Percentiles rank a stretch among this genome's conserved stretches.
Conservation (phyloP, 352 stramenopile species). For the Pythium phragmiticola region DNA sequence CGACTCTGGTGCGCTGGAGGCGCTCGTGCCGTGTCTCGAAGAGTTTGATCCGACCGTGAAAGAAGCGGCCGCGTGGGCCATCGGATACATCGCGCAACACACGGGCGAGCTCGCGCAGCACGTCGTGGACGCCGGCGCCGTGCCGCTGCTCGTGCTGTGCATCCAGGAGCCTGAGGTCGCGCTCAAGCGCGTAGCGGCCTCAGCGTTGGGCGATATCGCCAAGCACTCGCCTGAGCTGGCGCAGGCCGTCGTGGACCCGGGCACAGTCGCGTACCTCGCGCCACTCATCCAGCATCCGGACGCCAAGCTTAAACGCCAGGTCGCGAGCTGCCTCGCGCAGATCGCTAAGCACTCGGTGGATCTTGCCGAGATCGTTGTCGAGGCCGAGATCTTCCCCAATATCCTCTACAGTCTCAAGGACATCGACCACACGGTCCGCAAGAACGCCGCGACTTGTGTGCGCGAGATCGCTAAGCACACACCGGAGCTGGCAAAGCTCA, state of each 20-base stretch:
- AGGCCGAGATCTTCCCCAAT: constrained; percentile 96
- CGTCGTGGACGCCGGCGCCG: constrained; percentile 91
- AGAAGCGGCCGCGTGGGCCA: constrained; percentile 93
- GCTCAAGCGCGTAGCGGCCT: constrained; percentile 93
- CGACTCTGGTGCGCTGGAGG: constrained; percentile 90
- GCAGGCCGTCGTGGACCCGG: constrained; percentile 92
- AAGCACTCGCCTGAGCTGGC: constrained; percentile 95
- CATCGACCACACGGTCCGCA: constrained; percentile 93
- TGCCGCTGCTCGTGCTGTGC: constrained; percentile 93
- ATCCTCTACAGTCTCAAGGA: constrained; percentile 95
- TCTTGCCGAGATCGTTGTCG: constrained; percentile 94
- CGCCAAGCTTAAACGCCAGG: constrained; percentile 91
- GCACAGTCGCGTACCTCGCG: constrained; percentile 92
- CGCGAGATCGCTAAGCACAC: constrained; percentile 95
- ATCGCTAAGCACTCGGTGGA: constrained; percentile 96
- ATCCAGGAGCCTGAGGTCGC: constrained; percentile 95
- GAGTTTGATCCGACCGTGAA: constrained; percentile 96
- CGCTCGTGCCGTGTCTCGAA: constrained; percentile 92
- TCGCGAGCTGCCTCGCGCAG: constrained; percentile 91
- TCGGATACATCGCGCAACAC: constrained; percentile 95
- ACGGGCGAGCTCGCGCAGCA: constrained; percentile 92
- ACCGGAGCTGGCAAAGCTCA: constrained; percentile 93
- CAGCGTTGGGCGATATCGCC: constrained; percentile 91
- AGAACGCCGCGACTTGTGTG: constrained; percentile 94
- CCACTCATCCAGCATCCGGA: constrained; percentile 93